phyloP scores from a whole-genome alignment of 371 early-diverging fungal species.

The Globomyces sp. region DNA sequence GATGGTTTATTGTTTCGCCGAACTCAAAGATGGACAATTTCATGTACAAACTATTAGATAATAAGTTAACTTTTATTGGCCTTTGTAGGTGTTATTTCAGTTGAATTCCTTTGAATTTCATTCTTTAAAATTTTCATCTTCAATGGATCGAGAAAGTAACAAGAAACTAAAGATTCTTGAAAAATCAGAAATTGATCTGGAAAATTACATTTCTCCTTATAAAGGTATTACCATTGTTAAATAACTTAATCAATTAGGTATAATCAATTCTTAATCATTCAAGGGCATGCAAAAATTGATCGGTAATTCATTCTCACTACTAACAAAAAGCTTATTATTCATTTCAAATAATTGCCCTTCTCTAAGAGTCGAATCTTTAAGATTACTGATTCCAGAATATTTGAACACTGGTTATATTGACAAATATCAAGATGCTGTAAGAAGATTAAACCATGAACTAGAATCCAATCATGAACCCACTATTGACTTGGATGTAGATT shows the following conservation, averaged over 20 bases:
- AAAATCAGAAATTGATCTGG: slow-evolving; percentile 58
- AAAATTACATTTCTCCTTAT: slow-evolving; percentile 66
- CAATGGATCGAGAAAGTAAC: not conserved
- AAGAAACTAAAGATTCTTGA: slow-evolving; percentile 15
- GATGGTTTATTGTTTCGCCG: no score
- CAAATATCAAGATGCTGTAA: slow-evolving; percentile 51
- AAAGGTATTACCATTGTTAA: slow-evolving; percentile 53
- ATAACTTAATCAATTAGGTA: slow-evolving; percentile 63
- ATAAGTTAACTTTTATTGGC: no score
- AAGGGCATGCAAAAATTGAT: no score
- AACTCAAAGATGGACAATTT: no score
- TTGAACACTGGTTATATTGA: slow-evolving; percentile 51
- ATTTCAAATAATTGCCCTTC: slow-evolving; percentile 72
- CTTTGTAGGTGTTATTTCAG: no score
- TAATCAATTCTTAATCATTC: no score
- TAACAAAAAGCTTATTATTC: slow-evolving; percentile 54
- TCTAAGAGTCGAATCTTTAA: slow-evolving; percentile 66
- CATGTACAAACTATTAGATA: no score
- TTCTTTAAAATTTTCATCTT: no score
- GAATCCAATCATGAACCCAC: slow-evolving; percentile 22
- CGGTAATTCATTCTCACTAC: no score
- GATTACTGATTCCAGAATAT: slow-evolving; percentile 61
- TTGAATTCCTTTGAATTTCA: no score
- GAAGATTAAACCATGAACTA: slow-evolving; percentile 45
- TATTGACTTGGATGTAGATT: slow-evolving; percentile 46